These are phyloP conservation scores for Musa itinerans DNA, from an alignment of 176 grass and related monocot species.

Conservation along the genomic window DNA sequence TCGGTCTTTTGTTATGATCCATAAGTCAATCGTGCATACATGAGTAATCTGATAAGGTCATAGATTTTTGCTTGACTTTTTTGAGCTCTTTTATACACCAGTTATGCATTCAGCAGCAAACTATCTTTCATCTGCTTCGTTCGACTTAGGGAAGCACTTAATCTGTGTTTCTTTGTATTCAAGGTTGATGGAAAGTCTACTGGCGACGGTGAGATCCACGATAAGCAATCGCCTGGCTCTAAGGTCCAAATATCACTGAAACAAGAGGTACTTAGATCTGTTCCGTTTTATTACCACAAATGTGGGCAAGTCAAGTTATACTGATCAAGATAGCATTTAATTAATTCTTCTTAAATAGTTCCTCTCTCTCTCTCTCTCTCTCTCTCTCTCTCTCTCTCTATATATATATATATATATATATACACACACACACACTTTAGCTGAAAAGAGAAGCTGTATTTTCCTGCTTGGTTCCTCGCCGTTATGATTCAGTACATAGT, in stretches of 20 bases:
- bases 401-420: no score
- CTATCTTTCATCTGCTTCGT: neutral
- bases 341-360: neutral
- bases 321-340: neutral
- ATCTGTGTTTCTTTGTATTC: constrained; percentile 21
- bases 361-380: no score
- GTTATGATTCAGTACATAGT: no score
- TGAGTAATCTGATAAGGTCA: neutral
- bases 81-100: neutral
- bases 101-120: neutral
- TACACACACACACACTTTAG: no score
- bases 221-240: constrained; percentile 29
- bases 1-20: neutral
- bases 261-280: constrained; percentile 50
- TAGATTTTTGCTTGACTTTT: neutral
- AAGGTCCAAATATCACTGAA: constrained; percentile 51
- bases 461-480: no score
- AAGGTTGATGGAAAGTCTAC: constrained; percentile 42
- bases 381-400: no score
- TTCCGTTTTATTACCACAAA: neutral
- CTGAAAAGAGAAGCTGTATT: no score
- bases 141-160: constrained; percentile 18
- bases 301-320: neutral
- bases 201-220: constrained; percentile 27
- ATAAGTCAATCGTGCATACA: neutral